phyloP scores from a whole-genome alignment of 139 green algal genomes.

The Tetraselmis chui region DNA sequence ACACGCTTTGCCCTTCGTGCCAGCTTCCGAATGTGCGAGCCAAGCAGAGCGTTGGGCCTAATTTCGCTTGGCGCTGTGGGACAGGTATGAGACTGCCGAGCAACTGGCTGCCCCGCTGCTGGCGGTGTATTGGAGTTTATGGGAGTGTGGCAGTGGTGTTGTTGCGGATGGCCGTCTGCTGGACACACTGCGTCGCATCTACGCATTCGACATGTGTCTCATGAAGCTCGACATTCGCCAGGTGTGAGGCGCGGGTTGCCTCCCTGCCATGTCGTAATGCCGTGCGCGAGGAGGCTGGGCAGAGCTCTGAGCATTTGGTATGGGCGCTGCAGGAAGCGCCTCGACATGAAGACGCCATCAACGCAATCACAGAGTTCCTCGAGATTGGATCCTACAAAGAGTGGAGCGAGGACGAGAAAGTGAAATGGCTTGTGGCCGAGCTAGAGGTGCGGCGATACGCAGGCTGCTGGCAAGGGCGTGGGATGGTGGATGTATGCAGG shows the following conservation, averaged over 20 bases:
- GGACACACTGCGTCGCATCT: conserved; percentile 81
- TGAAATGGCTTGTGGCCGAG: conserved; percentile 60
- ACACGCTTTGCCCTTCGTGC: no score
- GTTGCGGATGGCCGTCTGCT: conserved; percentile 87
- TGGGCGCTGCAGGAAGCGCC: no score
- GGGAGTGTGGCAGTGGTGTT: conserved; percentile 70
- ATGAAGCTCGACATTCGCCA: conserved; percentile 95
- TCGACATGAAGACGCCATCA: conserved; percentile 76
- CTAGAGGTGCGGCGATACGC: neutral
- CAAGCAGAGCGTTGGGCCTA: conserved; percentile 18
- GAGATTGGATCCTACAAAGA: conserved; percentile 70
- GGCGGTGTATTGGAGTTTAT: conserved; percentile 76
- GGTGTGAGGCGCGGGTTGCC: no score
- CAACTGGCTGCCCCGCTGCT: conserved; percentile 68
- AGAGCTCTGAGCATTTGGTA: no score
- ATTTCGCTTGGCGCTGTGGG: no score
- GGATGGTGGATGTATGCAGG: neutral
- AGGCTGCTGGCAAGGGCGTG: neutral
- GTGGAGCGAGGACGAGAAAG: conserved; percentile 81
- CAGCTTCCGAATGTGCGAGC: no score
- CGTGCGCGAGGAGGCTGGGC: no score
- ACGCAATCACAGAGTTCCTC: conserved; percentile 81
- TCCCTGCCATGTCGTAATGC: no score
- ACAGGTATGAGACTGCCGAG: conserved; percentile 50
- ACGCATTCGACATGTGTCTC: conserved; percentile 82